phyloP scores from a whole-genome alignment of 768 basidiomycete species.

The Sarcodon aspratus region DNA sequence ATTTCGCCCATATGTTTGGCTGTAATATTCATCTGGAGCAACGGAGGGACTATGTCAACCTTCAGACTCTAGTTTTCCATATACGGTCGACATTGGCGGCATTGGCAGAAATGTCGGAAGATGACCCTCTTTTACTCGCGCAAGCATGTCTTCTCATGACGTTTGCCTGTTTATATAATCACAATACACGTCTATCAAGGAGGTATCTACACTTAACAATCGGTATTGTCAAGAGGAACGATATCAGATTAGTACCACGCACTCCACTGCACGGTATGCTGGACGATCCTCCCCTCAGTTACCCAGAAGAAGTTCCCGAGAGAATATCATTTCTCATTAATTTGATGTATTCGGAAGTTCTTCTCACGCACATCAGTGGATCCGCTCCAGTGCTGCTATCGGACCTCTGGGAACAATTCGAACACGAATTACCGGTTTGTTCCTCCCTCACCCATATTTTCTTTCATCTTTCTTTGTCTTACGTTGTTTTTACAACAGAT shows the following conservation, averaged over 20 bases:
- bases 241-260: neutral
- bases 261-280: no score
- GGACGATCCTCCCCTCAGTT: neutral
- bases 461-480: neutral
- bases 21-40: neutral
- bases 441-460: neutral
- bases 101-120: neutral
- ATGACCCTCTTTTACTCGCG: neutral
- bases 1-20: neutral
- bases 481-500: neutral
- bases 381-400: neutral
- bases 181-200: neutral
- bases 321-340: neutral
- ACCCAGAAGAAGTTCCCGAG: neutral
- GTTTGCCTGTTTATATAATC: neutral
- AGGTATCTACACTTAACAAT: neutral
- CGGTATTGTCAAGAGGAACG: neutral
- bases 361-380: neutral
- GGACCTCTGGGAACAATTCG: neutral
- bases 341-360: neutral
- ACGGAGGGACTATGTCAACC: neutral
- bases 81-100: neutral
- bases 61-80: neutral
- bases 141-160: neutral
- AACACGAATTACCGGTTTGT: neutral